These are phyloP conservation scores for Solidago caesia DNA, from an alignment of 129 eudicot species.

Conservation along the genomic window DNA sequence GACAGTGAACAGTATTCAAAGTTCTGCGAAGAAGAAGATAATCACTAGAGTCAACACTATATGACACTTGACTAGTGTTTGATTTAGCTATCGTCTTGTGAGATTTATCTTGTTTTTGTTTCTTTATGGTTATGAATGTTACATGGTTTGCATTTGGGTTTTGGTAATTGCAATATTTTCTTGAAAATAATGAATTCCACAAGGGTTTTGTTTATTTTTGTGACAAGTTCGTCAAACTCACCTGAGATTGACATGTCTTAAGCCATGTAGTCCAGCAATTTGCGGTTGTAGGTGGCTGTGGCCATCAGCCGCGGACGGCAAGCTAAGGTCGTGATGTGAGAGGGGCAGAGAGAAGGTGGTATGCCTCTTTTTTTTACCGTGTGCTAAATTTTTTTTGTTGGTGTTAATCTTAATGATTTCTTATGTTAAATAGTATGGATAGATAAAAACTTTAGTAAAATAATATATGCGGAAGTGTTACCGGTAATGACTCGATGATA, in stretches of 20 bases:
- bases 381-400: no score
- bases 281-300: no score
- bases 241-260: background rate
- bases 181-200: constrained; percentile 16
- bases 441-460: no score
- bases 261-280: background rate
- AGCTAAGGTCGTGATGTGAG: background rate
- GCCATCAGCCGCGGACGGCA: no score
- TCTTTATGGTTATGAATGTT: constrained; percentile 14
- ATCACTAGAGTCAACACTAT: constrained; percentile 25
- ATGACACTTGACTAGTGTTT: constrained; percentile 1
- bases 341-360: no score
- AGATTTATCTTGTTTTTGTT: constrained; percentile 19
- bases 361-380: no score
- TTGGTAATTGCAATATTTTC: background rate
- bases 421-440: no score
- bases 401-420: no score
- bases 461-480: no score
- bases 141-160: constrained; percentile 17
- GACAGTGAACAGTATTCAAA: constrained; percentile 71
- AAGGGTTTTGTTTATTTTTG: background rate
- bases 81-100: constrained; percentile 16
- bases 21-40: constrained; percentile 93
- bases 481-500: no score
- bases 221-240: background rate